A percentile compares a stretch with the other conserved stretches of the same genome.
These are phyloP conservation scores for Elongisporangium senticosum DNA, from an alignment of 352 stramenopile species.

Conservation along the genomic window DNA sequence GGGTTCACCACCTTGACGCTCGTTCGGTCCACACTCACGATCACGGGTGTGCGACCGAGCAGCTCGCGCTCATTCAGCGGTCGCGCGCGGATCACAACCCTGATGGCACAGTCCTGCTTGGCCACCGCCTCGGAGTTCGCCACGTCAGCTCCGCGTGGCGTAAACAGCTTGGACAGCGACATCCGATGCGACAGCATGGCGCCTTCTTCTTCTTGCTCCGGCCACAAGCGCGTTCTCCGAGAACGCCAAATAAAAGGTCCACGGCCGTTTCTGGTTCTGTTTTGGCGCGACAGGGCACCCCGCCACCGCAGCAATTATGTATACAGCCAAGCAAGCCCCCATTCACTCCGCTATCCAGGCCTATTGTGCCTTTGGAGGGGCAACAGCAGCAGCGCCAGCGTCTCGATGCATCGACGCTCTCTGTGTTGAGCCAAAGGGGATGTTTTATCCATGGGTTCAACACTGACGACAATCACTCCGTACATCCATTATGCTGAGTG, in stretches of 20 bases:
- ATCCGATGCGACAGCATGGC: conserved; percentile 10
- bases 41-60: conserved; percentile 33
- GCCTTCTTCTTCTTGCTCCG: background rate
- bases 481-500: background rate
- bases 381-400: background rate
- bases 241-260: background rate
- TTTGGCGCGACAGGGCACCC: background rate
- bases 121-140: conserved; percentile 12
- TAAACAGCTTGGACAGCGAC: conserved; percentile 18
- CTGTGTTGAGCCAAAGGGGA: background rate
- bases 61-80: conserved; percentile 58
- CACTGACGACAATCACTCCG: background rate
- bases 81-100: conserved; percentile 68
- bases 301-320: background rate
- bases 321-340: background rate
- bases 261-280: conserved; percentile 1
- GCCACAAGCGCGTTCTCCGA: background rate
- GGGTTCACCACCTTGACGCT: conserved; percentile 65
- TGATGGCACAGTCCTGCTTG: conserved; percentile 46
- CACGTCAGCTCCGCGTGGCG: background rate
- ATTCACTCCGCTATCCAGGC: background rate
- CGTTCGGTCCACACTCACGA: conserved; percentile 43
- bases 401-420: background rate
- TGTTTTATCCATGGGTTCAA: background rate
- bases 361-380: too few species aligned